A percentile compares a stretch with the other conserved stretches of the same genome.
Evolutionary conservation across 2,329 filamentous ascomycete species (phyloP).

Genomic region (Verticillium tricorpus): DNA sequence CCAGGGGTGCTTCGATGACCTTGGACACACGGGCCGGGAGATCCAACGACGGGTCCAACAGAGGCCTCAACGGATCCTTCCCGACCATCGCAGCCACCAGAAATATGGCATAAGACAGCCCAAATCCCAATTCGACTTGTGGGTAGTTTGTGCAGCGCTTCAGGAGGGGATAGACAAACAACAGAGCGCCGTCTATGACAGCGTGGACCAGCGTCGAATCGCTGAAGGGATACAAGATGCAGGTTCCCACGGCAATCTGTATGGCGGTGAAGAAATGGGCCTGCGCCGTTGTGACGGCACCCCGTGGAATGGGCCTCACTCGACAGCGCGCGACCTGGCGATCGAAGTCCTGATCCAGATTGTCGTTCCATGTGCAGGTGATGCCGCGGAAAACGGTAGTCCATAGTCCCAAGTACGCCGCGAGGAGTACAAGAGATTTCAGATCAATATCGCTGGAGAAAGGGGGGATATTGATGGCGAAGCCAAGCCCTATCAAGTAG

Average conservation of each 20-base stretch:
- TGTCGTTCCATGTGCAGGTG: constrained; percentile 25
- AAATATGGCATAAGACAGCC: constrained; percentile 24
- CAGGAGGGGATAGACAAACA: constrained; percentile 25
- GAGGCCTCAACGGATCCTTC: constrained; percentile 10
- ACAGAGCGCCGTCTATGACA: constrained; percentile 18
- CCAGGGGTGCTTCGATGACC: not conserved
- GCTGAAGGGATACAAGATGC: constrained; percentile 18
- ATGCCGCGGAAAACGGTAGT: constrained; percentile 3
- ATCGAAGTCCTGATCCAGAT: constrained; percentile 28
- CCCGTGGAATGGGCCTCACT: constrained; percentile 27
- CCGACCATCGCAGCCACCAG: constrained; percentile 23
- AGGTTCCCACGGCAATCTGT: constrained; percentile 18
- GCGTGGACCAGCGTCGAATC: constrained; percentile 20
- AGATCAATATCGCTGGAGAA: not conserved
- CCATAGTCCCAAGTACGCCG: not conserved
- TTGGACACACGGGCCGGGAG: not conserved
- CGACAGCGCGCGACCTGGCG: constrained; percentile 21
- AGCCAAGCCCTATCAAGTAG: constrained; percentile 1
- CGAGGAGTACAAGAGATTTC: not conserved
- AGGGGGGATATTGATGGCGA: not conserved
- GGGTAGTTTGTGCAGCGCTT: constrained; percentile 30
- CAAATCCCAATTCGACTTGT: constrained; percentile 28
- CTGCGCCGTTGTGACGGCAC: constrained; percentile 20
- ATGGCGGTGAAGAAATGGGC: constrained; percentile 24
- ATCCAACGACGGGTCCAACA: not conserved